Conservation (phyloP, 768 basidiomycete species). For the Russula griseocarnosa region DNA sequence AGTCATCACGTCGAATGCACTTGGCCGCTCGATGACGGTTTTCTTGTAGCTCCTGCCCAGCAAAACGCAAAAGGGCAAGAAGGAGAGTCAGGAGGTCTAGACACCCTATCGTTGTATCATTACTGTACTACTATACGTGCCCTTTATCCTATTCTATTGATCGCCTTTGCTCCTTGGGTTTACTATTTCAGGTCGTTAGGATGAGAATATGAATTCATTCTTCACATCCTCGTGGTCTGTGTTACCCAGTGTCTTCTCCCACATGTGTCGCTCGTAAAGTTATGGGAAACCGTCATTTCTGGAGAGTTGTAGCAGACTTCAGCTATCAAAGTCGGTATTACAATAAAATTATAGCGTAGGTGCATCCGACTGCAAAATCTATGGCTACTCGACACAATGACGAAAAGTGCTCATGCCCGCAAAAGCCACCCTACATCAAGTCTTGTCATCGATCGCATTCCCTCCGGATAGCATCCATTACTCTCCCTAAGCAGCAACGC, state of each 20-base stretch:
- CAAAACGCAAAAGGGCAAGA: constrained; percentile 53
- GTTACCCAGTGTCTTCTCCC: too few species aligned
- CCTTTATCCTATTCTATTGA: constrained; percentile 11
- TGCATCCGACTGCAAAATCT: too few species aligned
- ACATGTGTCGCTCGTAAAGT: background rate
- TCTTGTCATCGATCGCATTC: constrained; percentile 73
- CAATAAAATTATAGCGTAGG: background rate
- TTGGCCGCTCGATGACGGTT: background rate
- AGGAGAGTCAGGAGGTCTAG: constrained; percentile 48
- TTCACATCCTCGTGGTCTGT: background rate
- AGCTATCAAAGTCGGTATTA: background rate
- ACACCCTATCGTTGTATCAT: constrained; percentile 19
- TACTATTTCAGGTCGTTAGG: background rate
- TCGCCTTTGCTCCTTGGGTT: background rate
- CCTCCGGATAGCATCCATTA: constrained; percentile 69
- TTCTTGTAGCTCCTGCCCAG: constrained; percentile 38
- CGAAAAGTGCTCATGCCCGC: constrained; percentile 30
- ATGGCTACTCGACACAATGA: background rate
- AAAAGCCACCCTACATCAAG: constrained; percentile 78
- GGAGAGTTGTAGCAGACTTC: background rate
- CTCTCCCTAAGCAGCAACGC: constrained; percentile 71
- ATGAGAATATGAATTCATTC: background rate
- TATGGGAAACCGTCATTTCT: background rate
- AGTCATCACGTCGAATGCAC: constrained; percentile 8
- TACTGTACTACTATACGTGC: constrained; percentile 23